Base-by-base conservation (phyloP, 768 basidiomycete genomes). In the Exidia glandulosa region DNA sequence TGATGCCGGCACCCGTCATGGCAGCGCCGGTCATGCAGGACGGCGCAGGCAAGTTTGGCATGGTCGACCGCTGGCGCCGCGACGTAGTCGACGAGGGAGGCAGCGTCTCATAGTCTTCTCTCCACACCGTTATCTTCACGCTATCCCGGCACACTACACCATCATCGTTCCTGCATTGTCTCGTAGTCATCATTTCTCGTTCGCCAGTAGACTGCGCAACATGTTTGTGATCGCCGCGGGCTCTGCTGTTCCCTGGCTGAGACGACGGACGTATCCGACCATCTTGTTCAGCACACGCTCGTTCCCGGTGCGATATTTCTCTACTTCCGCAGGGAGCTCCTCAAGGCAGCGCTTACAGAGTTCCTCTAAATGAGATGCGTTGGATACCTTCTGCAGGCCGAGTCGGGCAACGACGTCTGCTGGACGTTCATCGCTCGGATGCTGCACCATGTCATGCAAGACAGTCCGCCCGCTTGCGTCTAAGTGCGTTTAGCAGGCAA, bases 241-340 rank as follows among this genome's bases (percentile, higher is more conserved):
- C 71, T 95, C 85, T 14, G 86, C 90, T 50, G 82, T 79, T 16
- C 95, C 95, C 60, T 81, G 76, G 63, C 84, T 89, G 56, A 80
- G 70, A 70, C 84, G 86, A 90, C 97, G 94, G 31, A 95, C 89
- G 65, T 81, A 77, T 0, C 94, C 94, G 1, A 94, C 77, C 48
- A 97, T 77, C 62, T 86, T 85, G 74, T 88, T 88, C 37, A 94
- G 64, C 4, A 90, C 90, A 61, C 85, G 87, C n/a, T 72, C 72
- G 58, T 87, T 86, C 0, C 94, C 94, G 19, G 74, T 74, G 16
- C 79, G 79, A 37, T 87, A 79, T 19, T 83, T 86, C 3, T 77
- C 77, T 2, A 79, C 84, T 67, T 92, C 88, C 41, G 76, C 72
- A 0, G 90, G 90, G 50, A 90, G 74, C 1, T 77, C 78, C 12